Evolutionary conservation across 2,329 filamentous ascomycete species (phyloP), one percentile per base, ranked within the genome.

Genomic region (Aureobasidium sp.): DNA sequence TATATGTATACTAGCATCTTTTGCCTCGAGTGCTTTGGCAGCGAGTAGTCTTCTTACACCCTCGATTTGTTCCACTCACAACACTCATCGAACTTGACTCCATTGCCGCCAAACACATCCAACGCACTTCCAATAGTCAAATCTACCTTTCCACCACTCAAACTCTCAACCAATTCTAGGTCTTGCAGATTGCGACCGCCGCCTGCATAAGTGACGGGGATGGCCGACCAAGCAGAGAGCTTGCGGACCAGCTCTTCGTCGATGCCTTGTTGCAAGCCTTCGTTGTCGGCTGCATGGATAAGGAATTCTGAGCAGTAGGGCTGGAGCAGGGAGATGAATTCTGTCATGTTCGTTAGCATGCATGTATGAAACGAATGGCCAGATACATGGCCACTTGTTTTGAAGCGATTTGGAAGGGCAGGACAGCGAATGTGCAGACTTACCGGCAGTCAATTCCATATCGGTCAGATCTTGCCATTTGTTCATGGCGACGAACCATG

Each of bases 381-480:
- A 34, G 31, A 34, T 44, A 44, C 12, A 6, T 17, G 3, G 20
- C 8, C 15, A 41, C 25, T 12, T 44, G 11, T 22, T 8, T 44
- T 12, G 4, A 15, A 15, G 12, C 12, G 31, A 5, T 12, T 27
- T 5, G 17, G 25, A 45, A 7, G 12, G 11, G 4, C 6, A 17
- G 22, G 42, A 17, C 7, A 45, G 22, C 7, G 27, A 17, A 15
- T 39, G 12, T 2, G 31, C 1, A 34, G 15, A 52, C 51, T 62
- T 77, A 92, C 93, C 89, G 81, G 89, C 81, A 66, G 87, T 93
- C 66, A 99, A 86, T 73, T 97, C 91, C 86, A 96, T 96, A 70
- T 97, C 90, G 1, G 94, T 97, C 62, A 97, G 87, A 1, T 91
- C 96, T 80, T 97, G 94, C 94, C 94, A 99, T 75, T 96, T 96